These are phyloP conservation scores for Capronia epimyces DNA, from an alignment of 2,329 filamentous ascomycete species.

Conservation along the genomic window DNA sequence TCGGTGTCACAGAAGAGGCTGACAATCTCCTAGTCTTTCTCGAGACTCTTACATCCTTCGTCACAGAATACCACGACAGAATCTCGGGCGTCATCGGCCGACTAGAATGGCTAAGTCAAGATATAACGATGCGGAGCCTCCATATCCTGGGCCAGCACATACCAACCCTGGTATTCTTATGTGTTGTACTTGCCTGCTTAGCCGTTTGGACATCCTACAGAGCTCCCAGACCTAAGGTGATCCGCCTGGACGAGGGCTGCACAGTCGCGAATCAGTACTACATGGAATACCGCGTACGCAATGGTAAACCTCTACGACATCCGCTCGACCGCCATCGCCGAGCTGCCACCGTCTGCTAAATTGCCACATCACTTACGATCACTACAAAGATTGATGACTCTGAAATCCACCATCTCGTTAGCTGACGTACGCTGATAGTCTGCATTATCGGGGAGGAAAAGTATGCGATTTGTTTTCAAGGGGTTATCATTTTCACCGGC, in stretches of 20 bases:
- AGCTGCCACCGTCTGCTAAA: conserved; percentile 6
- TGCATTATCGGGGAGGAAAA: background rate
- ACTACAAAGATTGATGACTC: background rate
- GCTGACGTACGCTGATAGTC: background rate
- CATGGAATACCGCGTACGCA: conserved; percentile 6
- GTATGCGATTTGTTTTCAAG: background rate
- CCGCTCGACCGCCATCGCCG: conserved; percentile 5
- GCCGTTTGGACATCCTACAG: background rate
- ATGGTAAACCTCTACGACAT: conserved; percentile 1
- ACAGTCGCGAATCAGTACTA: conserved; percentile 1
- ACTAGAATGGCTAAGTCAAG: conserved; percentile 3
- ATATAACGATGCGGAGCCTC: background rate
- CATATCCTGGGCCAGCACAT: background rate
- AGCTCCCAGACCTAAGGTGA: background rate
- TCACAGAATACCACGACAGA: conserved; percentile 8
- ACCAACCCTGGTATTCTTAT: background rate
- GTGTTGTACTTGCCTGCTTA: background rate
- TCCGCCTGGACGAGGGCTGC: background rate
- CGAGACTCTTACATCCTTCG: conserved; percentile 14
- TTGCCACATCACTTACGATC: background rate
- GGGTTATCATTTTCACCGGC: background rate
- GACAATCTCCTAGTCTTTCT: conserved; percentile 13
- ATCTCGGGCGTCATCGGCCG: background rate
- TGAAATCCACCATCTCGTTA: background rate
- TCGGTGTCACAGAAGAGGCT: background rate